Percentiles rank a stretch among this genome's conserved stretches.
phyloP scores from a whole-genome alignment of 768 basidiomycete genomes.

The Amylocystis lapponica region DNA sequence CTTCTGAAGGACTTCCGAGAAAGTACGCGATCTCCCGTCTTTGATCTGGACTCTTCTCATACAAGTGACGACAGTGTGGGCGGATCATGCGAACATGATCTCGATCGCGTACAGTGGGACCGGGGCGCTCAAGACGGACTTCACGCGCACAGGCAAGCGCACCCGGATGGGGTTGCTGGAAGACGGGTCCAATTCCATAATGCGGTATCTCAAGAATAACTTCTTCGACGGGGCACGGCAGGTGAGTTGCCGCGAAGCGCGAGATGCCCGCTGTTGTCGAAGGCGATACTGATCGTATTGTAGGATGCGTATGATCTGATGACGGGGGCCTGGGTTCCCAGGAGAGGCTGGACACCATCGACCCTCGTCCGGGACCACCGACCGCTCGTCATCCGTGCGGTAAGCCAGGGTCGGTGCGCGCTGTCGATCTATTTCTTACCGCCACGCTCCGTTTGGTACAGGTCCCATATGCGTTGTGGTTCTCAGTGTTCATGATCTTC shows the following conservation, averaged over 20 bases:
- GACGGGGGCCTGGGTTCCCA: conserved; percentile 87
- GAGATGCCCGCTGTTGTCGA: not conserved
- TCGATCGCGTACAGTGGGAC: conserved; percentile 91
- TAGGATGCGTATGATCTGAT: conserved; percentile 94
- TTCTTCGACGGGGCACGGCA: conserved; percentile 93
- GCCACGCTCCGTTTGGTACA: too few relatives aligned
- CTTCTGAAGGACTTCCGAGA: conserved; percentile 84
- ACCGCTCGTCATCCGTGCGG: conserved; percentile 79
- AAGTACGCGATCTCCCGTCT: conserved; percentile 44
- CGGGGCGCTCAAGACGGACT: conserved; percentile 94
- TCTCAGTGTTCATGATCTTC: conserved; percentile 84
- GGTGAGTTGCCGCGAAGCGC: conserved; percentile 31
- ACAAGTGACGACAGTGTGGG: conserved; percentile 53
- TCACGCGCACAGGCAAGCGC: conserved; percentile 88
- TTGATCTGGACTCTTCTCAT: not conserved
- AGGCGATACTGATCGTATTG: not conserved
- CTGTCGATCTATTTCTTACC: not conserved
- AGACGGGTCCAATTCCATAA: conserved; percentile 79
- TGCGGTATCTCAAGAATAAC: conserved; percentile 93
- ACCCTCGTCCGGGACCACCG: conserved; percentile 72
- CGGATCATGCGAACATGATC: conserved; percentile 91
- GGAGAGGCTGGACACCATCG: conserved; percentile 62
- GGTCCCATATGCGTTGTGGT: conserved; percentile 80
- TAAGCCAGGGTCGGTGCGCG: conserved; percentile 35
- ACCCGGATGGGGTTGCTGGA: conserved; percentile 74